A percentile compares a stretch with the other conserved stretches of the same genome.
phyloP scores from a whole-genome alignment of 2,329 filamentous ascomycete genomes.

The Fusarium sp. region DNA sequence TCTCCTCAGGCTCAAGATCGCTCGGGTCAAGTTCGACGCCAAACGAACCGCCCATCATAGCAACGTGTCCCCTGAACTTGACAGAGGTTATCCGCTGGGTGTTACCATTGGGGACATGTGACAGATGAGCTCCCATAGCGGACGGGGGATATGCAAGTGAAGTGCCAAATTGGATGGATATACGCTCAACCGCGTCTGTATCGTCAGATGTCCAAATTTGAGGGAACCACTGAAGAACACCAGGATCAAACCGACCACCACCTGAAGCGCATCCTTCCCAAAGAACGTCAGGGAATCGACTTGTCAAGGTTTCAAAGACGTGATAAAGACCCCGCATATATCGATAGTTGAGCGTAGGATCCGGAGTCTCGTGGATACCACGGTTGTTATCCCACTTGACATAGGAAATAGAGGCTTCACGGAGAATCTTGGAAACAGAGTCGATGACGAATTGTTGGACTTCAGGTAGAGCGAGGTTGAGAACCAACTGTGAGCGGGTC shows the following conservation, averaged over 20 bases:
- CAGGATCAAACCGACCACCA: constrained; percentile 72
- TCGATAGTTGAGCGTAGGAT: constrained; percentile 63
- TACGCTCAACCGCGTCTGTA: constrained; percentile 70
- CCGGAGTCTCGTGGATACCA: constrained; percentile 69
- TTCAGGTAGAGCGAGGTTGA: constrained; percentile 69
- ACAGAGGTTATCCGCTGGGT: constrained; percentile 67
- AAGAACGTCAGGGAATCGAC: constrained; percentile 69
- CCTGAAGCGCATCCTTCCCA: constrained; percentile 76
- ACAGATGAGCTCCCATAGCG: constrained; percentile 74
- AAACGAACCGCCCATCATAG: constrained; percentile 76
- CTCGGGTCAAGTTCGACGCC: constrained; percentile 72
- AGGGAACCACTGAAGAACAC: constrained; percentile 72
- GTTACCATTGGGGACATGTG: constrained; percentile 68
- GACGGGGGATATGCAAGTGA: constrained; percentile 71
- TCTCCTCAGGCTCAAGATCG: constrained; percentile 62
- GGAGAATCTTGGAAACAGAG: constrained; percentile 64
- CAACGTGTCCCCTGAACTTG: constrained; percentile 71
- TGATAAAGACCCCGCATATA: constrained; percentile 74
- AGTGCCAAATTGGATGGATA: constrained; percentile 72
- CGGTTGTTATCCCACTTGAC: constrained; percentile 78
- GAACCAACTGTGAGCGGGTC: constrained; percentile 67
- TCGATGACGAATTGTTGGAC: constrained; percentile 72
- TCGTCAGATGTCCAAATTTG: constrained; percentile 75
- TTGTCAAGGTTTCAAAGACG: constrained; percentile 70
- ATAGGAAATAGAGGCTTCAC: constrained; percentile 65